Conservation (phyloP, 495 filamentous ascomycete genomes). For the Parmelia sp. region DNA sequence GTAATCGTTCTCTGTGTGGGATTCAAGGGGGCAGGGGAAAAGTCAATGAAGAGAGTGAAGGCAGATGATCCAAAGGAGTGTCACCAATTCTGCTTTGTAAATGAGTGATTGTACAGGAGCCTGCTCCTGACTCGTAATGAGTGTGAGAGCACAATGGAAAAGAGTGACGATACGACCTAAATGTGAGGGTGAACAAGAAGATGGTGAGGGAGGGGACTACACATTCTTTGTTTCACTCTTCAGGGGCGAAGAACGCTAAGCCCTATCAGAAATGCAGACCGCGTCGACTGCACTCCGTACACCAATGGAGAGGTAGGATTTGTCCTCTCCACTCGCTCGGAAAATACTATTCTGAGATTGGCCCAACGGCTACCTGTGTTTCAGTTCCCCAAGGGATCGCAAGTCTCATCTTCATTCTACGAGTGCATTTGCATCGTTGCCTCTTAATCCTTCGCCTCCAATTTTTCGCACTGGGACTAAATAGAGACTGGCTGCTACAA, state of each 20-base stretch:
- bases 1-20: neutral
- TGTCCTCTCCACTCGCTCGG: neutral
- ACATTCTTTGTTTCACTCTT: neutral
- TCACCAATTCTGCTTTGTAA: constrained; percentile 5
- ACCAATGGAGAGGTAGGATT: too few relatives aligned
- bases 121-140: constrained; percentile 15
- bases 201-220: neutral
- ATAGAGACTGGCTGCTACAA: neutral
- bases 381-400: neutral
- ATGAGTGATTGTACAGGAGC: constrained; percentile 16
- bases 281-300: too few relatives aligned
- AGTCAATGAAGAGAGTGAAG: constrained; percentile 12
- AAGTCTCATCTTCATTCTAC: neutral
- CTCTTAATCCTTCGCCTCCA: neutral
- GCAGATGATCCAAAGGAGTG: constrained; percentile 12
- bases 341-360: neutral
- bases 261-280: constrained; percentile 1
- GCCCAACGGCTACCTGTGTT: neutral
- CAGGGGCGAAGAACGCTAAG: neutral
- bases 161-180: constrained; percentile 11
- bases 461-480: neutral
- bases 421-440: neutral
- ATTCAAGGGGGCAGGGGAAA: neutral
- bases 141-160: constrained; percentile 8
- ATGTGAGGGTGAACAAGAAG: constrained; percentile 3